These are phyloP conservation scores for Pseudogymnoascus sp. DNA, from an alignment of 2,329 filamentous ascomycete species.

Conservation along the genomic window DNA sequence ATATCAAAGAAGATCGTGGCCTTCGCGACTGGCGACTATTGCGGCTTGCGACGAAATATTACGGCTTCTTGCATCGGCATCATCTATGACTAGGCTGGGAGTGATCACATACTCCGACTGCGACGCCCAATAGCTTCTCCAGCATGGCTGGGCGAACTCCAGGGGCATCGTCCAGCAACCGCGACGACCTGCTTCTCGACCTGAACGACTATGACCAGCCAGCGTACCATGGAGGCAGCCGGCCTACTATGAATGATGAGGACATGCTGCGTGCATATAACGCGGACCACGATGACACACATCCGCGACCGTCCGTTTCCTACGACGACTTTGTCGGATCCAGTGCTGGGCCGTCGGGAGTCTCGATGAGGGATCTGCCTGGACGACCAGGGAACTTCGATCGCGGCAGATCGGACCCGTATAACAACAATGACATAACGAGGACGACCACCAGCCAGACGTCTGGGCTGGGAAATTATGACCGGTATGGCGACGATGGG, in stretches of 20 bases:
- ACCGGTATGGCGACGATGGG: constrained; percentile 80
- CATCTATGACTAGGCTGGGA: constrained; percentile 4
- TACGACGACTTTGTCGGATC: constrained; percentile 92
- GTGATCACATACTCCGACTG: constrained; percentile 15
- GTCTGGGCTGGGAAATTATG: constrained; percentile 79
- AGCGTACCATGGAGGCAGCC: constrained; percentile 67
- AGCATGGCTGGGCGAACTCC: constrained; percentile 56
- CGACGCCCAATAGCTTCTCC: constrained; percentile 25
- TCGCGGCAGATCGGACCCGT: constrained; percentile 20
- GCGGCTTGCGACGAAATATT: not conserved
- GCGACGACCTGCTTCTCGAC: constrained; percentile 62
- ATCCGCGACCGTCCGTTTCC: constrained; percentile 74
- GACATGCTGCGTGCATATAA: constrained; percentile 70
- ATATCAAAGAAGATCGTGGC: not conserved
- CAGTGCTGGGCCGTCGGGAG: constrained; percentile 38
- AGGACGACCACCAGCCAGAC: constrained; percentile 58
- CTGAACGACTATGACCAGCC: constrained; percentile 60
- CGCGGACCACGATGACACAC: constrained; percentile 49
- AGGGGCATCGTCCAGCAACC: constrained; percentile 39
- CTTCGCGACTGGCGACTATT: not conserved
- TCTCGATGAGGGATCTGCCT: constrained; percentile 36
- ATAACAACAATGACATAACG: constrained; percentile 30
- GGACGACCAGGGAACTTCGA: constrained; percentile 26
- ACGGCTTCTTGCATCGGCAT: not conserved
- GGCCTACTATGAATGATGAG: constrained; percentile 73